Base-by-base conservation (phyloP, 257 asterid genomes). In the Knoxia roxburghii region DNA sequence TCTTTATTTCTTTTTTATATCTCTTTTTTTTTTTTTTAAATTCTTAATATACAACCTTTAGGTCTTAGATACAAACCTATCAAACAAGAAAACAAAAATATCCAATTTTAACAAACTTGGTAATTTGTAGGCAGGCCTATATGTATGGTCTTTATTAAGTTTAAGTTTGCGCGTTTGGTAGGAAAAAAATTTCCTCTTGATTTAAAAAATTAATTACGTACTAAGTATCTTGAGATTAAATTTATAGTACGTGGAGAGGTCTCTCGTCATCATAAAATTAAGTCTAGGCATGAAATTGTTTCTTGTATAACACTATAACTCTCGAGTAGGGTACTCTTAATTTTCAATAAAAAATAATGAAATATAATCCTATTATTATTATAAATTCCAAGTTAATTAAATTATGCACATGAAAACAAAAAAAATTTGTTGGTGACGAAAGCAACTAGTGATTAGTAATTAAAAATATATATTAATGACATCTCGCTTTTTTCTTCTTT, bases 131-230 rank as follows among this genome's bases (percentile, higher is more conserved):
- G n/a, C n/a, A n/a, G n/a, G n/a, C n/a, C n/a, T n/a, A n/a, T n/a
- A n/a, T n/a, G n/a, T n/a, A n/a, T n/a, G n/a, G n/a, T n/a, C n/a
- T 18, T 20, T 50, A 21, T 50, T 26, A 13, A 4, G 27, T 40
- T 61, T 11, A 70, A 70, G 69, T 70, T 52, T 39, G 48, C 69
- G 64, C 75, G 75, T 71, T 71, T 71, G 75, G 64, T 71, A 40
- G 63, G 75, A 71, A 71, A 46, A 71, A 40, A 49, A 29, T 52
- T 26, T 62, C 63, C 23, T 37, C 41, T 37, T 37, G 41, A n/a
- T n/a, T n/a, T n/a, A n/a, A 0, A 55, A 55, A 20, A 15, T 29
- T 40, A 41, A 56, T n/a, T 20, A 68, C n/a, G n/a, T n/a, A 20
- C 15, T 59, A 9, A 35, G 35, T 33, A 18, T 24, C 51, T 41